Conservation (phyloP, 306 rosid genomes). For the Malus fusca region DNA sequence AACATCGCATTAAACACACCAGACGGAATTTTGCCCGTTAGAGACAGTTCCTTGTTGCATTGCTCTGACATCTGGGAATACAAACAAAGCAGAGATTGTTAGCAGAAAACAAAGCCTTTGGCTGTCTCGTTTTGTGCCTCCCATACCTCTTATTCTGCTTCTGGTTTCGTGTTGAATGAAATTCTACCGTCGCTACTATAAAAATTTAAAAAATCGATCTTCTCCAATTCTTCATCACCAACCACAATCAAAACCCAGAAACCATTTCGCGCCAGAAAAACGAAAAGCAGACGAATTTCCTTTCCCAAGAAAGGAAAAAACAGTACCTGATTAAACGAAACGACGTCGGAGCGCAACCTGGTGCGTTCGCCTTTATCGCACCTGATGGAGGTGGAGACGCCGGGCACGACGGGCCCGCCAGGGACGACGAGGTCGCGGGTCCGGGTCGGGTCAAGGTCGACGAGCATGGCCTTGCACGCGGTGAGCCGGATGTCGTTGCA, state of each 20-base stretch:
- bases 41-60: constrained; percentile 48
- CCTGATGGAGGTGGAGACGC: constrained; percentile 56
- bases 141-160: no score
- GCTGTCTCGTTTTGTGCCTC: no score
- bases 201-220: background rate
- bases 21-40: constrained; percentile 77
- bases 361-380: constrained; percentile 87
- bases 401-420: constrained; percentile 41
- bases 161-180: no score
- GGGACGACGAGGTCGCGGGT: constrained; percentile 60
- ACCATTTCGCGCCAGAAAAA: background rate
- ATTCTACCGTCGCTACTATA: no score
- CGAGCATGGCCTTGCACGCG: constrained; percentile 41
- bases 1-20: constrained; percentile 71
- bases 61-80: constrained; percentile 78
- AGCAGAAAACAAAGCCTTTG: background rate
- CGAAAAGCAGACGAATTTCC: background rate
- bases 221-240: background rate
- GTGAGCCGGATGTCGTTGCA: constrained; percentile 49
- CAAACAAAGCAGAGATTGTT: background rate
- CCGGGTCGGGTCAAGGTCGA: constrained; percentile 40
- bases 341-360: constrained; percentile 65
- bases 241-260: background rate
- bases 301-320: background rate
- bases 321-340: constrained; percentile 57